Conservation (phyloP, 164 flowering plant species). For the Vitis amurensis region DNA sequence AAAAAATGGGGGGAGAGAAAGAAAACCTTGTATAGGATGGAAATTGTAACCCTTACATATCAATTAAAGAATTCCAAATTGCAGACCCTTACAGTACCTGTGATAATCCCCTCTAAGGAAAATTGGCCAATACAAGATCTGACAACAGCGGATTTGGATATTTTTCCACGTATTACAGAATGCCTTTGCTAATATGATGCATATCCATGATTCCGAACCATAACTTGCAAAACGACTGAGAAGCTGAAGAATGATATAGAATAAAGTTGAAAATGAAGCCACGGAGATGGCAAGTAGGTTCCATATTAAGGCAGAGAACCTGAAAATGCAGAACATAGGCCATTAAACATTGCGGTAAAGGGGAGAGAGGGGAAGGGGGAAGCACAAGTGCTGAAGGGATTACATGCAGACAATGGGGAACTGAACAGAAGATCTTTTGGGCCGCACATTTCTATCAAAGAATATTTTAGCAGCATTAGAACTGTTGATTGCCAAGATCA, state of each 20-base stretch:
- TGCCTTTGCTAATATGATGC: constrained; percentile 20
- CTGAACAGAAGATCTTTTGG: constrained; percentile 14
- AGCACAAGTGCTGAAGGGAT: constrained; percentile 9
- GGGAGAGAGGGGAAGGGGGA: background rate
- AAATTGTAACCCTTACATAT: background rate
- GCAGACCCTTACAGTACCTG: constrained; percentile 44
- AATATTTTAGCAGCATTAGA: constrained; percentile 49
- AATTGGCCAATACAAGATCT: constrained; percentile 85
- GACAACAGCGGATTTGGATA: constrained; percentile 65
- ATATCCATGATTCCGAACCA: constrained; percentile 34
- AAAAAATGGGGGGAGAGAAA: too few relatives aligned
- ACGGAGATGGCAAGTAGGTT: constrained; percentile 38
- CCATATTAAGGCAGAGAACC: constrained; percentile 46
- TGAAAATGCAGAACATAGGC: constrained; percentile 31
- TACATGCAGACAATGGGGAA: constrained; percentile 31
- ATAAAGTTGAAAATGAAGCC: constrained; percentile 59
- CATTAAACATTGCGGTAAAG: constrained; percentile 14
- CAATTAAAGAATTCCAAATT: background rate
- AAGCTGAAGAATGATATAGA: constrained; percentile 62
- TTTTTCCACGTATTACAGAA: constrained; percentile 50
- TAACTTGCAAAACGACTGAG: constrained; percentile 32
- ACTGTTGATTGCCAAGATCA: constrained; percentile 70
- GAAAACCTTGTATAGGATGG: background rate
- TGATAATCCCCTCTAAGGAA: constrained; percentile 46
- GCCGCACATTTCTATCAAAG: constrained; percentile 30